Evolutionary conservation across 768 basidiomycete species (phyloP).

Genomic region (Psilocybe tampanensis): DNA sequence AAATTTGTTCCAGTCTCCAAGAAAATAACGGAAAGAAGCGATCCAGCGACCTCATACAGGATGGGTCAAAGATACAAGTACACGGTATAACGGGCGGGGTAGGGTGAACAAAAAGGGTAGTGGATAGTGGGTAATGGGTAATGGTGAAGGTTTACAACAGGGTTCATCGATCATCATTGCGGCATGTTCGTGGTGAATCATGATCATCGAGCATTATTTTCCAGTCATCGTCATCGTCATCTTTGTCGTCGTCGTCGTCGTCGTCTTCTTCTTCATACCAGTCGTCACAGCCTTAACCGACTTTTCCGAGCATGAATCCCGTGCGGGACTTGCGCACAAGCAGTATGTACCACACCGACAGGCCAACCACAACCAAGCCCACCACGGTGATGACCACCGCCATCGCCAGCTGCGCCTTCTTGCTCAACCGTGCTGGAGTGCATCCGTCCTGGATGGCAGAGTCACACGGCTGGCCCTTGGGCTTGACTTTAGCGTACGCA

Average conservation of each 20-base stretch:
- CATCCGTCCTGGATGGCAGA: constrained; percentile 62
- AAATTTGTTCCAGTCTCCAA: not conserved
- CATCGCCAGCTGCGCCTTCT: constrained; percentile 67
- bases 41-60: not conserved
- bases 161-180: not conserved
- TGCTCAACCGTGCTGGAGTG: constrained; percentile 53
- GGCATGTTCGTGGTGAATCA: not conserved
- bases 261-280: not conserved
- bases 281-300: constrained; percentile 3
- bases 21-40: not conserved
- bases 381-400: constrained; percentile 65
- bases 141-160: not conserved
- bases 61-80: constrained; percentile 9
- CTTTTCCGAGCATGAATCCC: constrained; percentile 9
- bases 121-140: too few species aligned
- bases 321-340: constrained; percentile 22
- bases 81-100: constrained; percentile 1
- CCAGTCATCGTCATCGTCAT: not conserved
- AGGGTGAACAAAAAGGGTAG: not conserved
- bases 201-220: not conserved
- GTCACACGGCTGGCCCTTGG: constrained; percentile 79
- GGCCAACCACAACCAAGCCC: constrained; percentile 56
- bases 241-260: not conserved
- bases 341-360: constrained; percentile 41
- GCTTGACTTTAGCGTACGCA: constrained; percentile 60